A percentile compares a stretch with the other conserved stretches of the same genome.
phyloP scores from a whole-genome alignment of 495 filamentous ascomycete genomes.

The Apiosordaria backusii region DNA sequence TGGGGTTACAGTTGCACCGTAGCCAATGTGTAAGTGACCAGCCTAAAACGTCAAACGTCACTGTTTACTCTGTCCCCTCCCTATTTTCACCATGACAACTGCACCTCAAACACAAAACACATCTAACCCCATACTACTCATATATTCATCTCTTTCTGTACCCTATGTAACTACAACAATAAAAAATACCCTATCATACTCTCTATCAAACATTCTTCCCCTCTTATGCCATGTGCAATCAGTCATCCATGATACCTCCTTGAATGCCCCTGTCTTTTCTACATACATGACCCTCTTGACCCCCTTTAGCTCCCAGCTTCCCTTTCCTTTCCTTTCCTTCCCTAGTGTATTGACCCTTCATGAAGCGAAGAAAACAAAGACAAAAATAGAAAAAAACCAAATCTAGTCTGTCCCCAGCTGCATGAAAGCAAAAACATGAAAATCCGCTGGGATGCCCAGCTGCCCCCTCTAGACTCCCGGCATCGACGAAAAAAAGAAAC shows the following conservation, averaged over 20 bases:
- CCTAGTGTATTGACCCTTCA: background rate
- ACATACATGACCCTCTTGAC: background rate
- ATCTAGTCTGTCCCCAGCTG: background rate
- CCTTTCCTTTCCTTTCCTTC: too few relatives aligned
- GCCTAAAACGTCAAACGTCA: background rate
- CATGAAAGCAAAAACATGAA: background rate
- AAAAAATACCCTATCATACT: background rate
- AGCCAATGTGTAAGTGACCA: background rate
- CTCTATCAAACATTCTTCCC: background rate
- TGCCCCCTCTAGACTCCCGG: background rate
- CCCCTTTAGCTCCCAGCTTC: too few relatives aligned
- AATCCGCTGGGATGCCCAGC: background rate
- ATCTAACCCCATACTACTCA: background rate
- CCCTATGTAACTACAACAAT: background rate
- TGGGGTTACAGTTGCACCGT: background rate
- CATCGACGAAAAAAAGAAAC: background rate
- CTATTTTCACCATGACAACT: background rate
- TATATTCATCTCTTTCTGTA: background rate
- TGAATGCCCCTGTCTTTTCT: too few relatives aligned
- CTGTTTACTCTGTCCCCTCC: background rate
- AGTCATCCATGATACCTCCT: too few relatives aligned
- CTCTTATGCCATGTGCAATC: too few relatives aligned
- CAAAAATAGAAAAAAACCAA: background rate
- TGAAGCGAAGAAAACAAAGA: constrained; percentile 2
- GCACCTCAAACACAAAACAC: background rate